phyloP scores from a whole-genome alignment of 2,329 filamentous ascomycete genomes.

The Xylariaceae sp. region DNA sequence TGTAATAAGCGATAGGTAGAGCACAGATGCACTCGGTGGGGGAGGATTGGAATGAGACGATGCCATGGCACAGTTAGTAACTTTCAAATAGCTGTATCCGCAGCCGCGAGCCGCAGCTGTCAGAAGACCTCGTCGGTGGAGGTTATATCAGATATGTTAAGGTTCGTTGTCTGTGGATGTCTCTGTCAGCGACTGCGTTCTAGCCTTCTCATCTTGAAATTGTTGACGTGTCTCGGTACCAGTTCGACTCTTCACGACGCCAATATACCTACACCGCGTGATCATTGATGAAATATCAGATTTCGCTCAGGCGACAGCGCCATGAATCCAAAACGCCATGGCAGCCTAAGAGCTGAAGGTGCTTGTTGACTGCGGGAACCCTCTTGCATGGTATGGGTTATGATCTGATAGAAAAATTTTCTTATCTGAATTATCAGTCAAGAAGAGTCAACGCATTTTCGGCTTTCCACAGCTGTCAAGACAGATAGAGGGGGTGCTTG shows the following conservation, averaged over 20 bases:
- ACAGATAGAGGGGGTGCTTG: not conserved
- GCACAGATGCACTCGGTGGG: not conserved
- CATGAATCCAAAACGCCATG: not conserved
- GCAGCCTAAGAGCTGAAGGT: not conserved
- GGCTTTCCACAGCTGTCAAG: not conserved
- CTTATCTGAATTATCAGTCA: not conserved
- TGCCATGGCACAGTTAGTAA: constrained; percentile 13
- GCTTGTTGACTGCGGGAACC: not conserved
- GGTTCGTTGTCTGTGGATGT: not conserved
- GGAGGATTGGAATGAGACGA: not conserved
- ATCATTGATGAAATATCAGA: no score
- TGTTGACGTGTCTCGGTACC: not conserved
- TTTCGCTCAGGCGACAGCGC: no score
- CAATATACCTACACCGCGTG: not conserved
- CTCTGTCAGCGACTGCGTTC: constrained; percentile 3
- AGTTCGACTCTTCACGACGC: not conserved
- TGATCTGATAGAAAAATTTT: not conserved
- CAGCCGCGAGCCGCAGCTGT: constrained; percentile 15
- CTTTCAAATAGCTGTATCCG: constrained; percentile 12
- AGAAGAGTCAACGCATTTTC: not conserved
- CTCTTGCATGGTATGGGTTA: not conserved
- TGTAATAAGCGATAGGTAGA: constrained; percentile 11
- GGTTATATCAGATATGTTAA: constrained; percentile 22
- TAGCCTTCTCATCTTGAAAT: constrained; percentile 3
- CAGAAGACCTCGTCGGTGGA: constrained; percentile 23